Conservation (phyloP, 1,284 basidiomycete species). For the Cryptococcus hybrid region DNA sequence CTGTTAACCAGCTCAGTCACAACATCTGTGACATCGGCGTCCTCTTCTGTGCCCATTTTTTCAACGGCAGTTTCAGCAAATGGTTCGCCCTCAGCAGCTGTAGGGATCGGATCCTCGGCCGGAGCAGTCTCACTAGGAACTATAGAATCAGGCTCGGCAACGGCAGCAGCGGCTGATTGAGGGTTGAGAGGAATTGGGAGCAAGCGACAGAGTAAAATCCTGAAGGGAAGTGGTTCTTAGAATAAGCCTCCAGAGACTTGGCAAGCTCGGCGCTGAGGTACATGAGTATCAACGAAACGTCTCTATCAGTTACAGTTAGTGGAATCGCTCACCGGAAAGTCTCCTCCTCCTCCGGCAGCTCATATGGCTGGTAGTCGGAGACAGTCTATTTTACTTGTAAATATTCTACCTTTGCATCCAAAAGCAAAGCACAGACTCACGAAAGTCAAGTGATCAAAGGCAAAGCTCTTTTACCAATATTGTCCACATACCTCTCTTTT, state of each 20-base stretch:
- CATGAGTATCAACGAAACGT: neutral
- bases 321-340: conserved; percentile 62
- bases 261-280: conserved; percentile 64
- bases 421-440: conserved; percentile 52
- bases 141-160: conserved; percentile 1
- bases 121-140: conserved; percentile 3
- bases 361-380: conserved; percentile 64
- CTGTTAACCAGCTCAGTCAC: conserved; percentile 26
- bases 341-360: conserved; percentile 65
- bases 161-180: conserved; percentile 6
- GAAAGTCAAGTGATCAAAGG: conserved; percentile 74
- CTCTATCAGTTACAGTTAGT: neutral
- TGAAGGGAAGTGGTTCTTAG: conserved; percentile 70
- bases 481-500: conserved; percentile 75
- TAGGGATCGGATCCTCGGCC: neutral
- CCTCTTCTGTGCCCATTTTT: neutral
- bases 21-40: conserved; percentile 22
- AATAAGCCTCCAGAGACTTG: conserved; percentile 64
- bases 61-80: conserved; percentile 1
- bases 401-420: too few species aligned
- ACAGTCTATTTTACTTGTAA: conserved; percentile 60
- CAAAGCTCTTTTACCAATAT: conserved; percentile 71
- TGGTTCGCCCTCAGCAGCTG: conserved; percentile 1
- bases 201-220: conserved; percentile 68
- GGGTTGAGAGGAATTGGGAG: conserved; percentile 32